Percentiles rank a stretch among this genome's conserved stretches.
These are phyloP conservation scores for Ascochyta fabae DNA, from an alignment of 2,329 filamentous ascomycete species.

Conservation along the genomic window DNA sequence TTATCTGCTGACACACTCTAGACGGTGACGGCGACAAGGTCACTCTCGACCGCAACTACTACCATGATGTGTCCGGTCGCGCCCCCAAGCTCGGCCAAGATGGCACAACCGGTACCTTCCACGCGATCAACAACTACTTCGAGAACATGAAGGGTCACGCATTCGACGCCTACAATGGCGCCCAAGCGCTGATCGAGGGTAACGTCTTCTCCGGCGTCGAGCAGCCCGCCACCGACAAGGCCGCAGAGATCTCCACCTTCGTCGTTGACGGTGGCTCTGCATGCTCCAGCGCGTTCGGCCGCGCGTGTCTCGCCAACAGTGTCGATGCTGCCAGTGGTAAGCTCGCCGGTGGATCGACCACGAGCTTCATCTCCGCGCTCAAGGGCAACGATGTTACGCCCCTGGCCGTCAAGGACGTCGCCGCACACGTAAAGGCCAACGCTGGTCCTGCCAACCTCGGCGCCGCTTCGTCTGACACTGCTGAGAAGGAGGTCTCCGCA, in stretches of 20 bases:
- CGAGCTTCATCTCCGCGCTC: slow-evolving; percentile 23
- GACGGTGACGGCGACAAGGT: slow-evolving; percentile 49
- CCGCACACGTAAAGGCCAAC: slow-evolving; percentile 27
- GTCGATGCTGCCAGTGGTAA: slow-evolving; percentile 30
- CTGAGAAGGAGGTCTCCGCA: background rate
- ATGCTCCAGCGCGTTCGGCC: slow-evolving; percentile 26
- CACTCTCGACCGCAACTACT: slow-evolving; percentile 55
- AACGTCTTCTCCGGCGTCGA: slow-evolving; percentile 55
- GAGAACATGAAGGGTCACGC: slow-evolving; percentile 51
- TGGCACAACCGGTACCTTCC: slow-evolving; percentile 29
- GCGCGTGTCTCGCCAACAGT: slow-evolving; percentile 26
- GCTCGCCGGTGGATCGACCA: slow-evolving; percentile 17
- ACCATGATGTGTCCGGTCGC: slow-evolving; percentile 55
- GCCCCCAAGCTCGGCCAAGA: slow-evolving; percentile 52
- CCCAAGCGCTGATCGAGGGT: slow-evolving; percentile 49
- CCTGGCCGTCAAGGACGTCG: slow-evolving; percentile 24
- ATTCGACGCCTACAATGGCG: slow-evolving; percentile 49
- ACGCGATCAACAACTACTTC: slow-evolving; percentile 43
- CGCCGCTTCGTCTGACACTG: slow-evolving; percentile 1
- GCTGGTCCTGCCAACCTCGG: slow-evolving; percentile 24
- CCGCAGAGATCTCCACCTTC: slow-evolving; percentile 35
- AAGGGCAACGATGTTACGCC: slow-evolving; percentile 22
- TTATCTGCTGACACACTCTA: background rate
- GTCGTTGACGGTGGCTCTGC: slow-evolving; percentile 37
- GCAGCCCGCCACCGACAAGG: slow-evolving; percentile 46